Evolutionary conservation across 345 rosid species (phyloP), one percentile per base, ranked within the genome.

Genomic region (Gossypium thurberi): DNA sequence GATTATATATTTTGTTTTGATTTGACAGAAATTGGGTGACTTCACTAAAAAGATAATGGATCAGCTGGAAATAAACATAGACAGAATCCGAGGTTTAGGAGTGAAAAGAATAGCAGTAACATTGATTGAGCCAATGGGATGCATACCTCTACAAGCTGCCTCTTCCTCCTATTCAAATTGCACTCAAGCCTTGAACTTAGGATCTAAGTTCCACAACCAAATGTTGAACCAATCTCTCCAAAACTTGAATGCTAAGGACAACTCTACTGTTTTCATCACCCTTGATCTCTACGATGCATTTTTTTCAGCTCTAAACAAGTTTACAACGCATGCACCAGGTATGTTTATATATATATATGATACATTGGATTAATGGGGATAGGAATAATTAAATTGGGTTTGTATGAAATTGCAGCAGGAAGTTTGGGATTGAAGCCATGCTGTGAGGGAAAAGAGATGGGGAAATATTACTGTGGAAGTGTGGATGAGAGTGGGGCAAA

Each of bases 401-500:
- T 21, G 14, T 21, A 10, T 21, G 15, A 33, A 18, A 18, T 55
- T 78, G 74, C 82, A 85, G 82, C 82, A 85, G 84, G 82, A 18
- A 61, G 14, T 12, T 28, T 14, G 50, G 42, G 65, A 33, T 43
- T 84, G 77, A 59, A 72, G 76, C 88, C 90, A n/a, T 88, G 87
- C 28, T 85, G 88, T 57, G 61, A 13, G 18, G 92, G 84, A 0
- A 20, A 21, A 59, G 40, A 18, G 14, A 59, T 0, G 28, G 60
- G 65, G 20, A 76, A 47, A 3, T 17, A 81, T 25, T 64, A 46
- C 0, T 82, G 89, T 42, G 91, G 87, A n/a, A 72, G 71, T 64
- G 15, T 76, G 3, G 87, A 79, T 18, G 44, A 57, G 12, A 79
- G 58, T 59, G 86, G 86, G 56, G 70, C 65, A 25, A 81, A 79